A percentile compares a stretch with the other conserved stretches of the same genome.
These are phyloP conservation scores for Oryza meridionalis DNA, from an alignment of 176 grass and related monocot genomes.

Conservation along the genomic window DNA sequence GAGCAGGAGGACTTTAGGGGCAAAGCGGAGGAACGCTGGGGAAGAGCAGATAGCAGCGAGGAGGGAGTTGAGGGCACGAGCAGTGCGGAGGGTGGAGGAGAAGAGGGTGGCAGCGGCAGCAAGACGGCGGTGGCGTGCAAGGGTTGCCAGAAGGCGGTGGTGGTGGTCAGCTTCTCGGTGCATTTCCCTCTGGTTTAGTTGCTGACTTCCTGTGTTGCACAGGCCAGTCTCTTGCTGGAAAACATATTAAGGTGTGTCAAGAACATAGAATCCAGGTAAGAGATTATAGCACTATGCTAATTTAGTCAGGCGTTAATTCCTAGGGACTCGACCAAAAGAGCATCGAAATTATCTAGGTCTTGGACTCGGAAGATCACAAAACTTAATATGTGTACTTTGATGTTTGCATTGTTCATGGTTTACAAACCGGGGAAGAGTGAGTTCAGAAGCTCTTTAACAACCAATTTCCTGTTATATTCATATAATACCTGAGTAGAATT, in stretches of 20 bases:
- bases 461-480: background rate
- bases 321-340: background rate
- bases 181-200: background rate
- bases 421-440: background rate
- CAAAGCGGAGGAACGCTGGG: background rate
- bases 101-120: constrained; percentile 28
- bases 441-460: constrained; percentile 15
- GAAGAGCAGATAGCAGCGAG: constrained; percentile 26
- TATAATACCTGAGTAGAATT: background rate
- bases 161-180: background rate
- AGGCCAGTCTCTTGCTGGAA: constrained; percentile 80
- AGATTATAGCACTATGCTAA: background rate
- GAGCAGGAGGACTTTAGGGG: constrained; percentile 31
- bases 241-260: constrained; percentile 19
- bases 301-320: background rate
- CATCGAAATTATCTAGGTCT: background rate
- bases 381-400: background rate
- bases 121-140: constrained; percentile 36
- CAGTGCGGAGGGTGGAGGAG: constrained; percentile 27
- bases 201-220: constrained; percentile 47
- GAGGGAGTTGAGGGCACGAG: constrained; percentile 34
- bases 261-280: background rate
- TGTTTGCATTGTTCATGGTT: background rate
- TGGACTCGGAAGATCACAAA: background rate
- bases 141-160: constrained; percentile 22